Evolutionary conservation across 495 filamentous ascomycete species (phyloP).

Genomic region (Staphylotrichum tortipilum): DNA sequence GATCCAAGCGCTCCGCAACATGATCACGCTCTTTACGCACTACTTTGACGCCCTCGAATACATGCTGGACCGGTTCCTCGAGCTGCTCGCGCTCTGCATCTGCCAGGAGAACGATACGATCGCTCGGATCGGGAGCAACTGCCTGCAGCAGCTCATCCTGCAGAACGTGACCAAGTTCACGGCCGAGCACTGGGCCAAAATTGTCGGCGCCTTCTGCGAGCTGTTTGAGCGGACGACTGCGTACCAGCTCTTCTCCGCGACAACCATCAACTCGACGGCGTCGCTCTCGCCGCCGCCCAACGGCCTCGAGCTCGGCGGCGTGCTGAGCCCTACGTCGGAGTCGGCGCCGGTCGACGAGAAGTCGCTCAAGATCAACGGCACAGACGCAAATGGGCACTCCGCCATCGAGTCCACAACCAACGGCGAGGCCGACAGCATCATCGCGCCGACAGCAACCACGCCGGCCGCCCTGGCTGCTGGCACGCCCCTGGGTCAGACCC

Average conservation of each 20-base stretch:
- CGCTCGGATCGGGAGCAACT: constrained; percentile 94
- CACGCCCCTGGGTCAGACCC: constrained; percentile 12
- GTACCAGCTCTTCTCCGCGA: constrained; percentile 84
- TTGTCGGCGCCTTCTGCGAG: constrained; percentile 91
- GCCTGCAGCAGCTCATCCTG: constrained; percentile 87
- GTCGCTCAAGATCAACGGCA: constrained; percentile 56
- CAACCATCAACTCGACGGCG: constrained; percentile 47
- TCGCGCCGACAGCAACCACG: constrained; percentile 5
- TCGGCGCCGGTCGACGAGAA: constrained; percentile 39
- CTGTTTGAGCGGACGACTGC: constrained; percentile 92
- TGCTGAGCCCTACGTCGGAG: constrained; percentile 34
- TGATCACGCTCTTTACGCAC: constrained; percentile 97
- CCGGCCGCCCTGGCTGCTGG: constrained; percentile 17
- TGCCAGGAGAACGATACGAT: constrained; percentile 99
- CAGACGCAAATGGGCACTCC: constrained; percentile 26
- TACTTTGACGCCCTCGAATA: constrained; percentile 93
- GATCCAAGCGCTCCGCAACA: constrained; percentile 96
- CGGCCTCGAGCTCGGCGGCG: constrained; percentile 35
- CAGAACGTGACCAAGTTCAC: constrained; percentile 91
- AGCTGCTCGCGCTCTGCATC: constrained; percentile 88
- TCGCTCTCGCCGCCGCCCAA: constrained; percentile 37
- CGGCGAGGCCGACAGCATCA: constrained; percentile 17
- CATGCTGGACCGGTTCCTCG: constrained; percentile 92
- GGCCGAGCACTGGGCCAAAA: constrained; percentile 80
- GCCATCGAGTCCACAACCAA: constrained; percentile 20